Base-by-base conservation (phyloP, 2,329 filamentous ascomycete genomes). In the Fonsecaea pugnacius region DNA sequence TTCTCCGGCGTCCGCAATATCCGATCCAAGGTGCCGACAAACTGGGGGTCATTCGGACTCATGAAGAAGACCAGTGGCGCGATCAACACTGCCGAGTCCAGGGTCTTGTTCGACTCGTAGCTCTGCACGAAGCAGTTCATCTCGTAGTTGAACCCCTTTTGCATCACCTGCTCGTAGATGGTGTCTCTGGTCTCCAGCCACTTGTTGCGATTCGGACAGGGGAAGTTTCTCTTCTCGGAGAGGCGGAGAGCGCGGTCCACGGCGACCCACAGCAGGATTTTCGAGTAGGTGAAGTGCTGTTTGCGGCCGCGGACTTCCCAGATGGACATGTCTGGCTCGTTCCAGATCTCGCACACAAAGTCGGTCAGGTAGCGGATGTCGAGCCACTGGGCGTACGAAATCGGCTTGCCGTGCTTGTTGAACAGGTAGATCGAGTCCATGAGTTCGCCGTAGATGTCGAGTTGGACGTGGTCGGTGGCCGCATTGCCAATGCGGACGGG, bases 181-280 rank as follows among this genome's bases (percentile, higher is more conserved):
- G 78, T 77, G 70, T 93, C 90, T 55, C 89, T 81, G 2, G 86
- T 84, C 54, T 81, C 81, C 46, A 89, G 77, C 91, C 90, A 93
- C 56, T 84, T 82, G 46, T 74, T 75, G 2, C 89, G 83, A 70
- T 89, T 88, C 1, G 89, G 90, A 66, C 90, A 92, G 0, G 90
- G 90, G 60, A 93, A 84, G 70, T 87, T 89, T 60, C 91, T 81
- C 76, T 92, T 93, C 18, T 92, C 89, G 3, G 89, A 82, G 0
- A 92, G 83, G 1, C 90, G 88, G 12, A 92, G 78, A 9, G 88
- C 90, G 4, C 90, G 87, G 73, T 93, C 90, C 67, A 93, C 86
- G 18, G 90, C 89, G 3, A 93, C 90, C 90, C 90, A 93, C 24
- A 93, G 82, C 87, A 92, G 91, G 68, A 93, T 83, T 73, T 92